A percentile compares a stretch with the other conserved stretches of the same genome.
Evolutionary conservation across 805 yeast species (phyloP).

Genomic region (Suhomyces faveliae): DNA sequence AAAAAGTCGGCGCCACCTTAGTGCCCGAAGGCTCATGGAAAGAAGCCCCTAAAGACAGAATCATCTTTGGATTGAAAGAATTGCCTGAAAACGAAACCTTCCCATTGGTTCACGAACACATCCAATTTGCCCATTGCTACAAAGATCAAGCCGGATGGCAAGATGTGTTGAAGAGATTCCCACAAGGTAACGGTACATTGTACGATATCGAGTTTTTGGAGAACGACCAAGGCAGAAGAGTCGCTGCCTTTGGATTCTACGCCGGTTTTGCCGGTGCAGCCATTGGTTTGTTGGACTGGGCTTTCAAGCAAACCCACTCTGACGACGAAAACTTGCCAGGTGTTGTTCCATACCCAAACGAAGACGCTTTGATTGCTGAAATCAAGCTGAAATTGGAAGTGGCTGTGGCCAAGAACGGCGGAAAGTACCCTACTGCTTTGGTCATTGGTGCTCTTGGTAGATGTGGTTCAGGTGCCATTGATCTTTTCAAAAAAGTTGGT

Average conservation of each 20-base stretch:
- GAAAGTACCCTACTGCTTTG: slow-evolving; percentile 71
- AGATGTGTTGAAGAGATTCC: slow-evolving; percentile 84
- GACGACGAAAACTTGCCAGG: slow-evolving; percentile 73
- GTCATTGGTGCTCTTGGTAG: slow-evolving; percentile 98
- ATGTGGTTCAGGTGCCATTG: slow-evolving; percentile 97
- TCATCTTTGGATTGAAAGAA: slow-evolving; percentile 92
- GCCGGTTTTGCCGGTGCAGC: slow-evolving; percentile 99
- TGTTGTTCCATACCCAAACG: slow-evolving; percentile 80
- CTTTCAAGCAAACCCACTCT: slow-evolving; percentile 75
- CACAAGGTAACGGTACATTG: slow-evolving; percentile 84
- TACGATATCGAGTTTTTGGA: slow-evolving; percentile 94
- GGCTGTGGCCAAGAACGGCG: slow-evolving; percentile 59
- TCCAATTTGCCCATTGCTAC: slow-evolving; percentile 98
- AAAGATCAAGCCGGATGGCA: slow-evolving; percentile 98
- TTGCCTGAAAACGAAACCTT: slow-evolving; percentile 85
- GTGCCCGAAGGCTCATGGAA: slow-evolving; percentile 96
- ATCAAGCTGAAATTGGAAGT: slow-evolving; percentile 57
- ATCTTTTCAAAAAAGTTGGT: slow-evolving; percentile 77
- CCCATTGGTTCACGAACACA: slow-evolving; percentile 94
- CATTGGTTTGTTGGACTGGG: slow-evolving; percentile 91
- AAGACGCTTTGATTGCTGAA: slow-evolving; percentile 67
- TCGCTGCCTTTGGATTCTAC: slow-evolving; percentile 98
- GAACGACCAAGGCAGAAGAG: slow-evolving; percentile 95
- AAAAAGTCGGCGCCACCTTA: slow-evolving; percentile 74
- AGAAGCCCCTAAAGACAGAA: slow-evolving; percentile 83